Evolutionary conservation across 257 asterid genomes (phyloP).

Genomic region (Osmanthus fragrans): DNA sequence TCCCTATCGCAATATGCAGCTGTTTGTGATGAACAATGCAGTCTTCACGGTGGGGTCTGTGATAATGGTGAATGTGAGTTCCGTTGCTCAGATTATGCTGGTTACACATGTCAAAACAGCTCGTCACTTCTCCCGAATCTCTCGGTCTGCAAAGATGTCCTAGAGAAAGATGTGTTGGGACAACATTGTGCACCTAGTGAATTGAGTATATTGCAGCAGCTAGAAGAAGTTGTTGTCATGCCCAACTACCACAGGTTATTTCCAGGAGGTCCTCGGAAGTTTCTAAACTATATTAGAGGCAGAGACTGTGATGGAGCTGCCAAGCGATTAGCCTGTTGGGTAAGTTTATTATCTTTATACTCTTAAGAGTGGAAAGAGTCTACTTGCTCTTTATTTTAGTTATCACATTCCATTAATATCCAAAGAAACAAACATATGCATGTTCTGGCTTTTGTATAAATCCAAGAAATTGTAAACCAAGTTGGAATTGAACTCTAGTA

Average conservation of each 20-base stretch:
- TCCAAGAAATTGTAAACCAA: not conserved
- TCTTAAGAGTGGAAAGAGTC: not conserved
- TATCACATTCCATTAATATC: not conserved
- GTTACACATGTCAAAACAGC: conserved; percentile 97
- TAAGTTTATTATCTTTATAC: conserved; percentile 36
- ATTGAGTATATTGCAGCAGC: conserved; percentile 83
- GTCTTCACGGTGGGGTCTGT: conserved; percentile 99
- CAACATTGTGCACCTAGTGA: conserved; percentile 98
- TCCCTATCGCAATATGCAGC: conserved; percentile 49
- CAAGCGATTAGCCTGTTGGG: conserved; percentile 98
- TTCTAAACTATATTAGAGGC: conserved; percentile 84
- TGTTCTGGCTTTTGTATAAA: not conserved
- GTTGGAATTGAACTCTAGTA: not conserved
- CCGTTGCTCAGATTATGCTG: conserved; percentile 98
- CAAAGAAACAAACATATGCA: not conserved
- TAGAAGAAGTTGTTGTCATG: conserved; percentile 98
- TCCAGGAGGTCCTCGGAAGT: conserved; percentile 94
- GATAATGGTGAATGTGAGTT: conserved; percentile 96
- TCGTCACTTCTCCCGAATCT: conserved; percentile 81
- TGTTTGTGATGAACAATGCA: conserved; percentile 92
- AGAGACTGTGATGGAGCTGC: conserved; percentile 96
- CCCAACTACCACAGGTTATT: conserved; percentile 94
- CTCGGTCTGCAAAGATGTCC: conserved; percentile 81
- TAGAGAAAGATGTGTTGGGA: conserved; percentile 62
- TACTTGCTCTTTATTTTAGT: not conserved